These are phyloP conservation scores for Phytophthora uliginosa DNA, from an alignment of 352 stramenopile species.

Conservation along the genomic window DNA sequence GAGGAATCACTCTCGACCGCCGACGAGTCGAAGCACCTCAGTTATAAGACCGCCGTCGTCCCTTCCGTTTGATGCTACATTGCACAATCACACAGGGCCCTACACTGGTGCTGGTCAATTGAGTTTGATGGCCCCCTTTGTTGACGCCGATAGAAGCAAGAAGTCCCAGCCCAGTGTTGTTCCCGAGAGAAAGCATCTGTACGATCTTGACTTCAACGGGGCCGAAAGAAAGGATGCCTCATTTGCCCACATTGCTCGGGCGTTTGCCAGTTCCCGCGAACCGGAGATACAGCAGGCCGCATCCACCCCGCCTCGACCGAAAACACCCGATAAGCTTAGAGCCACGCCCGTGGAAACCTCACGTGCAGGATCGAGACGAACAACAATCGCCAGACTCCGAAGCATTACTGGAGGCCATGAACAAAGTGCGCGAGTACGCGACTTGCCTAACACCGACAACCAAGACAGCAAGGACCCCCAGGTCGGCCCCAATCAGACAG, in stretches of 20 bases:
- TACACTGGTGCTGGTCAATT: constrained; percentile 45
- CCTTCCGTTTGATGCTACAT: constrained; percentile 36
- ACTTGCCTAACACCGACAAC: constrained; percentile 10
- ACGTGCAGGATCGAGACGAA: constrained; percentile 17
- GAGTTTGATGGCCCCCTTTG: constrained; percentile 55
- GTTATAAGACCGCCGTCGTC: constrained; percentile 28
- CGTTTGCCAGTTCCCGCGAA: constrained; percentile 1
- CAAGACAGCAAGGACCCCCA: constrained; percentile 9
- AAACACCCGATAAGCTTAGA: constrained; percentile 8
- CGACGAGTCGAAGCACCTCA: constrained; percentile 5
- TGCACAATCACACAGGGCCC: constrained; percentile 27
- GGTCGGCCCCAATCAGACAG: neutral
- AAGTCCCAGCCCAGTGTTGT: constrained; percentile 6
- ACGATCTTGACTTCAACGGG: constrained; percentile 37
- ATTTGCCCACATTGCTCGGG: constrained; percentile 16
- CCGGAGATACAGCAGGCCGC: neutral
- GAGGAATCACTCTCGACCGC: constrained; percentile 13
- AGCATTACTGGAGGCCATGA: constrained; percentile 24
- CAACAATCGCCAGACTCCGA: constrained; percentile 32
- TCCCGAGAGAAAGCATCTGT: constrained; percentile 34
- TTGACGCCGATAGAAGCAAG: constrained; percentile 40
- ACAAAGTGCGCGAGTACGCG: constrained; percentile 17
- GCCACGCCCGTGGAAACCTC: neutral
- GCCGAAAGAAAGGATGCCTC: constrained; percentile 20
- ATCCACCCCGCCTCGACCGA: neutral